Base-by-base conservation (phyloP, 352 stramenopile species). In the Globisporangium takayamanum region DNA sequence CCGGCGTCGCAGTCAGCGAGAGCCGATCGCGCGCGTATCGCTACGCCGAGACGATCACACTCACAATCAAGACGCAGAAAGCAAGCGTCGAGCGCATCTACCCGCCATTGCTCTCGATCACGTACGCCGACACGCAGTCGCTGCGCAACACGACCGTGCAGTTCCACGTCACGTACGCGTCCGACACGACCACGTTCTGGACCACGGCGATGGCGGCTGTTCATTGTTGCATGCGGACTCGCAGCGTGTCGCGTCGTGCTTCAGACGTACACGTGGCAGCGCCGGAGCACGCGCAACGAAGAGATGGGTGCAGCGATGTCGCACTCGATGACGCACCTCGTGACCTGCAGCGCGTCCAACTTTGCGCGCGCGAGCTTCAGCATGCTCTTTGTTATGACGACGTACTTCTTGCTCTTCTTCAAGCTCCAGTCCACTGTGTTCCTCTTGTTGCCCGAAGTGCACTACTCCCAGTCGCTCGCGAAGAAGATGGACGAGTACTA, bases 381-480 rank as follows among this genome's bases (percentile, higher is more conserved):
- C 8, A 79, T 97, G 44, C 67, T 94, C 22, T 85, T 97, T 37
- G 49, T 84, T 8, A 64, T 97, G 44, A 89, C 73, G 50, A 63
- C 62, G 45, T 98, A 98, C 69, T 94, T 88, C 50, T 85, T 98
- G 46, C 54, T 97, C n/a, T 96, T 98, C 64, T 98, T 97, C 76
- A 97, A 97, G 68, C 62, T 97, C 14, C 91, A 98, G 64, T 80
- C 75, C 7, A 75, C 55, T 30, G 88, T 95, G n/a, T 93, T 94
- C 59, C 39, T 96, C 16, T 63, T 98, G 64, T 74, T 98, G 22
- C 94, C 92, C 2, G 73, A 83, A 22, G 63, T 80, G 14, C 67
- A 79, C 30, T 67, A 87, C 51, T 66, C 33, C 33, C 33, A 85
- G 54, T 53, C 75, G 6, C 66, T 84, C 18, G 70, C 78, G 12